These are phyloP conservation scores for Melastoma candidum DNA, from an alignment of 441 rosid species.

Conservation along the genomic window DNA sequence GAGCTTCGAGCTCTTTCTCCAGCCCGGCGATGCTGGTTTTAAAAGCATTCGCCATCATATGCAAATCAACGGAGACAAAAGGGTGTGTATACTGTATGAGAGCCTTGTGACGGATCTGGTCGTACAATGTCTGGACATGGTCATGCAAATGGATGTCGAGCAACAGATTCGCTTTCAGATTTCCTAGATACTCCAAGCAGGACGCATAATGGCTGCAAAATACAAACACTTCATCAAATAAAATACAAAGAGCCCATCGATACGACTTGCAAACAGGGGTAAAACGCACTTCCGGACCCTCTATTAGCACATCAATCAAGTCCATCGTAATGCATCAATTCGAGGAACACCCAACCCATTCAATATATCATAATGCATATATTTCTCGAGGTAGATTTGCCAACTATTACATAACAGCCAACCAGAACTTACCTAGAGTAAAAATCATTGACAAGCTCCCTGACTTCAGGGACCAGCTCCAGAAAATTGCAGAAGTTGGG, in stretches of 20 bases:
- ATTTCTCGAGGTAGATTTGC: too few species aligned
- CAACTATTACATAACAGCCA: background rate
- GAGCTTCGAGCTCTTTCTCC: slow-evolving; percentile 78
- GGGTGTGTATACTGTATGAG: slow-evolving; percentile 94
- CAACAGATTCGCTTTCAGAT: slow-evolving; percentile 70
- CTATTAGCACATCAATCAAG: too few species aligned
- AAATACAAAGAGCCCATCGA: too few species aligned
- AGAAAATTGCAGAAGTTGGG: slow-evolving; percentile 78
- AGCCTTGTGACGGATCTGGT: slow-evolving; percentile 90
- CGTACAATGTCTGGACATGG: slow-evolving; percentile 74
- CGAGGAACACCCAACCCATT: too few species aligned
- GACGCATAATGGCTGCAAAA: slow-evolving; percentile 78
- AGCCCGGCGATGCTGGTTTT: slow-evolving; percentile 75
- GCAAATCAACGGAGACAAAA: slow-evolving; percentile 88
- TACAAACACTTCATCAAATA: too few species aligned
- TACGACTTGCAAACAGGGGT: too few species aligned
- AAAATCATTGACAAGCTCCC: slow-evolving; percentile 93
- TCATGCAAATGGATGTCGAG: slow-evolving; percentile 92
- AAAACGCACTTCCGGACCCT: too few species aligned
- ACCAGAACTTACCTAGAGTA: slow-evolving; percentile 61
- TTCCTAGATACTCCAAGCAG: slow-evolving; percentile 82
- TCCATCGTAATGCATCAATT: too few species aligned
- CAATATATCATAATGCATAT: too few species aligned
- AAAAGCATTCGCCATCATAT: slow-evolving; percentile 95
- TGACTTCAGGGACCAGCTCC: slow-evolving; percentile 96